Conservation (phyloP, 345 rosid species). For the Conringia planisiliqua region DNA sequence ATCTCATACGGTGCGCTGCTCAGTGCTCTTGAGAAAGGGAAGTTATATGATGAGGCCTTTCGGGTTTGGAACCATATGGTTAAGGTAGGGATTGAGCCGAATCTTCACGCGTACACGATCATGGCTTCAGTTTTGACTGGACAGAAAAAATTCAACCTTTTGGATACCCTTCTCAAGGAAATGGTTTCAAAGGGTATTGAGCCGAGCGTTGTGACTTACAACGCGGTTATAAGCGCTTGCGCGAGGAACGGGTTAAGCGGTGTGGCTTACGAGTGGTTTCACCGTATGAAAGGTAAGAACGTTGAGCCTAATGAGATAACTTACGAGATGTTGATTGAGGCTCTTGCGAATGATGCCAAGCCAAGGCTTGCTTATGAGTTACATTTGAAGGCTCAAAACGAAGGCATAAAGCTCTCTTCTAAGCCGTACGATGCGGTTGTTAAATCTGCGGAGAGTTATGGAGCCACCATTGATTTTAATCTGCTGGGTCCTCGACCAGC, state of each 20-base stretch:
- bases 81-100: constrained; percentile 68
- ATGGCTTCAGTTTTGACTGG: constrained; percentile 78
- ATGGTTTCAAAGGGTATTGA: constrained; percentile 59
- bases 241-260: constrained; percentile 54
- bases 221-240: constrained; percentile 77
- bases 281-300: constrained; percentile 61
- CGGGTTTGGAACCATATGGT: constrained; percentile 94
- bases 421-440: constrained; percentile 70
- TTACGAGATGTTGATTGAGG: constrained; percentile 73
- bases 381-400: constrained; percentile 58
- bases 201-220: constrained; percentile 87
- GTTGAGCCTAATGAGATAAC: constrained; percentile 69
- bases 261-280: constrained; percentile 90
- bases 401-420: constrained; percentile 52
- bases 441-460: constrained; percentile 44
- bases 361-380: constrained; percentile 76
- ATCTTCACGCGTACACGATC: constrained; percentile 71
- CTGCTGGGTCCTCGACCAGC: constrained; percentile 70
- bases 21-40: constrained; percentile 88
- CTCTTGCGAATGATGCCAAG: constrained; percentile 67
- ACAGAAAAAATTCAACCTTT: constrained; percentile 56
- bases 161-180: constrained; percentile 60
- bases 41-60: constrained; percentile 74
- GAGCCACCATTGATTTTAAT: constrained; percentile 58
- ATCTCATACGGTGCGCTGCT: constrained; percentile 84